Percentiles rank a stretch among this genome's conserved stretches.
These are phyloP conservation scores for Nitzschia sp. DNA, from an alignment of 108 stramenopile species.

Conservation along the genomic window DNA sequence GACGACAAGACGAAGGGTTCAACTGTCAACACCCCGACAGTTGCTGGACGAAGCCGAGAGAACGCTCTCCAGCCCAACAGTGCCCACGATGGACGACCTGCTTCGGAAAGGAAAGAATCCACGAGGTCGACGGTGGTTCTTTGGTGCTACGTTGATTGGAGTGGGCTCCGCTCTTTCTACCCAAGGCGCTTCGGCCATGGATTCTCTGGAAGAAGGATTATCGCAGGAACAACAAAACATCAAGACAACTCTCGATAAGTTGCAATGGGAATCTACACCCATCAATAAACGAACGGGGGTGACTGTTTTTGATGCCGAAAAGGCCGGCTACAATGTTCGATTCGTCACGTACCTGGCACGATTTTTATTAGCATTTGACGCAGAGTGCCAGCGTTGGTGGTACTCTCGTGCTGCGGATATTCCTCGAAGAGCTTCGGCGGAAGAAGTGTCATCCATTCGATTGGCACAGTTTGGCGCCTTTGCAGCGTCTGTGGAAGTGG, in stretches of 20 bases:
- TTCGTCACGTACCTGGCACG: conserved; percentile 84
- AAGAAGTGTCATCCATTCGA: conserved; percentile 60
- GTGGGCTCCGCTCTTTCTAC: background rate
- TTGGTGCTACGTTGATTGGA: conserved; percentile 7
- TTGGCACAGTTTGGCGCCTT: conserved; percentile 78
- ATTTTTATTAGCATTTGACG: conserved; percentile 76
- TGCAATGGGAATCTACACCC: conserved; percentile 59
- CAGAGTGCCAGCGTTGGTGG: conserved; percentile 82
- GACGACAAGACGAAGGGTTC: background rate
- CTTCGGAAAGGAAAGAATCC: background rate
- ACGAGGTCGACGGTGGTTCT: conserved; percentile 4
- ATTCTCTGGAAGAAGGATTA: background rate
- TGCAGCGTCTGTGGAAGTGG: conserved; percentile 80
- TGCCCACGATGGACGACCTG: background rate
- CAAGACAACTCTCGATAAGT: conserved; percentile 21
- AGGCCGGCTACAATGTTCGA: conserved; percentile 67
- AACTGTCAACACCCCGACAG: background rate
- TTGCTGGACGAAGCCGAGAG: background rate
- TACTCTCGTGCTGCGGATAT: conserved; percentile 64
- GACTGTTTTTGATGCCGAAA: conserved; percentile 80
- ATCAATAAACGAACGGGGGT: conserved; percentile 80
- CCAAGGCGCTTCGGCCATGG: background rate
- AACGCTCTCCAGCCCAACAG: background rate
- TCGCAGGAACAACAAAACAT: background rate
- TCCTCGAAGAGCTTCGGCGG: conserved; percentile 46